These are phyloP conservation scores for Flaveria robusta DNA, from an alignment of 129 eudicot species.

Conservation along the genomic window DNA sequence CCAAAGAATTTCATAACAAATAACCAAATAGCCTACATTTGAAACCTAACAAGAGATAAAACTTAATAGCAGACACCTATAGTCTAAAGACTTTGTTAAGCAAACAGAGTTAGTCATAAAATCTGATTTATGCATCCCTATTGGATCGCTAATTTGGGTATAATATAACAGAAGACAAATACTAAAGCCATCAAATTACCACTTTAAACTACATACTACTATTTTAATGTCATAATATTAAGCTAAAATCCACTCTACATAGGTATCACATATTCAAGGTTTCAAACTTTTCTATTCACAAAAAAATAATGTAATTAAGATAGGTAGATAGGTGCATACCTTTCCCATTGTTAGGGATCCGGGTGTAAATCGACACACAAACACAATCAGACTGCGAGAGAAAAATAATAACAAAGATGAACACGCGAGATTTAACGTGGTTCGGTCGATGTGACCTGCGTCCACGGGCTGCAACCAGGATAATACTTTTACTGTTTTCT, in stretches of 20 bases:
- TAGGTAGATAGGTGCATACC: slow-evolving; percentile 43
- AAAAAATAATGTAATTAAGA: neutral
- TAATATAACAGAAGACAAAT: neutral
- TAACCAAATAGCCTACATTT: neutral
- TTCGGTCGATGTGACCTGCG: too few relatives aligned
- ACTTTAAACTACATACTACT: slow-evolving; percentile 7
- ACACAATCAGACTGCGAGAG: too few relatives aligned
- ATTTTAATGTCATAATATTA: neutral
- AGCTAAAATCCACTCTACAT: neutral
- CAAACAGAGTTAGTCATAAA: neutral
- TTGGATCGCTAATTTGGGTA: neutral
- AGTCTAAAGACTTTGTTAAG: neutral
- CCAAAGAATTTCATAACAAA: neutral
- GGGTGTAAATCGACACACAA: too few relatives aligned
- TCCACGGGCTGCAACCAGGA: too few relatives aligned
- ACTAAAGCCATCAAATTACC: neutral
- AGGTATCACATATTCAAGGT: neutral
- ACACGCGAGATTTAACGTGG: too few relatives aligned
- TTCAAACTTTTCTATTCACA: neutral
- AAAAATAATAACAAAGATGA: too few relatives aligned
- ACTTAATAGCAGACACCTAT: neutral
- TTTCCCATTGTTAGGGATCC: too few relatives aligned
- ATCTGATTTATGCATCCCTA: neutral
- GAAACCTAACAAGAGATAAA: neutral
- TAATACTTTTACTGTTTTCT: too few relatives aligned